phyloP scores from a whole-genome alignment of 202 grass and related monocot species.

The Saccharum hybrid region DNA sequence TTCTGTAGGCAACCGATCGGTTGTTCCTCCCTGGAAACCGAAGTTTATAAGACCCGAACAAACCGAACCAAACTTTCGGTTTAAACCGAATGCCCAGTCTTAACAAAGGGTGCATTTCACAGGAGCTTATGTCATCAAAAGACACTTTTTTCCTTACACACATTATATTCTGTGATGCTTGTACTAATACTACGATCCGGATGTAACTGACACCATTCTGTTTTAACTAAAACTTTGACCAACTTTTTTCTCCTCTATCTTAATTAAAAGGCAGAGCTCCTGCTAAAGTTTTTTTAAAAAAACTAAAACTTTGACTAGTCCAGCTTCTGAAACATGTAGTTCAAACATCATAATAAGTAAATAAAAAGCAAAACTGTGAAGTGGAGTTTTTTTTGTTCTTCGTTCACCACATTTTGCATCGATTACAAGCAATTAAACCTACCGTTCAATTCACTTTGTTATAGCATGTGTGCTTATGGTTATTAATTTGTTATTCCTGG shows the following conservation, averaged over 20 bases:
- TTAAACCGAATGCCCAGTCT: no score
- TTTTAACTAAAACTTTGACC: not conserved
- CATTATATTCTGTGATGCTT: not conserved
- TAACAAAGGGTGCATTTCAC: not conserved
- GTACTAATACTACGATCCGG: not conserved
- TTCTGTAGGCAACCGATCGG: no score
- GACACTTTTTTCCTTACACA: not conserved
- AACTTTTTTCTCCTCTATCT: not conserved
- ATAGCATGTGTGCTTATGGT: not conserved
- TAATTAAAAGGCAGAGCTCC: no score
- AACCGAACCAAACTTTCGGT: no score
- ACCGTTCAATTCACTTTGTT: not conserved
- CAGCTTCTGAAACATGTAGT: not conserved
- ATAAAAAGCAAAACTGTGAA: not conserved
- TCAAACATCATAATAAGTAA: not conserved
- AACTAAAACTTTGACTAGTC: not conserved
- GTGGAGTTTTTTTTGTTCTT: not conserved
- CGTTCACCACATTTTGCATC: not conserved
- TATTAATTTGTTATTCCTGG: not conserved
- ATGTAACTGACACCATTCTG: not conserved
- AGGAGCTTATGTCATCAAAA: not conserved
- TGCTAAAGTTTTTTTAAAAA: not conserved
- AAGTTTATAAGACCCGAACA: no score
- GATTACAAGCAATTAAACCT: not conserved
- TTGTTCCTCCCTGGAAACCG: no score